Base-by-base conservation (phyloP, 2,329 filamentous ascomycete genomes). In the Arthrobotrys sphaeroides region DNA sequence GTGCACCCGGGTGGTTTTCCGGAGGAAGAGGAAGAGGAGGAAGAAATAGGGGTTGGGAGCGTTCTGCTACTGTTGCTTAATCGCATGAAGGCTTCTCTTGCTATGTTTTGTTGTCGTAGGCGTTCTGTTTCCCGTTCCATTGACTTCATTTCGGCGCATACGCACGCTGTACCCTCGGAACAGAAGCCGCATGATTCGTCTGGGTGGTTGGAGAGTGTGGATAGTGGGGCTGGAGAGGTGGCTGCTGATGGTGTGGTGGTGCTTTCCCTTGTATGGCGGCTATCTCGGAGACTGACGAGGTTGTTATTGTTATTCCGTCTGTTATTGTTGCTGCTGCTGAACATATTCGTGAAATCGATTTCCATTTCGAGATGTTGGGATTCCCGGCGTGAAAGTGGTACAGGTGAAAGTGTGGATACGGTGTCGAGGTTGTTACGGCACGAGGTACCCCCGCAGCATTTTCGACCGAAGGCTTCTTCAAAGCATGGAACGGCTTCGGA, bases 181-280 rank as follows among this genome's bases (percentile, higher is more conserved):
- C 92, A 95, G 83, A 95, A 95, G 5, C 92, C 92, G 81, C 92
- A 95, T 18, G 88, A 87, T 79, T 94, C 91, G 77, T 88, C 86
- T 3, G 87, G 84, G 43, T 67, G 69, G 42, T 65, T 60, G 33
- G 60, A 61, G 4, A 81, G 78, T 59, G 72, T 65, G 24, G 76
- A 81, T 59, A 78, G 84, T 81, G 78, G 85, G 84, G 80, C 85
- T 84, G 66, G 87, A 84, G 80, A 91, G 91, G 78, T 88, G 86
- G 76, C 86, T 83, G 4, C 18, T 7, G 69, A 74, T 69, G 66
- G 18, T 43, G 22, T 40, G 3, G 45, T 20, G 12, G 24, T 53
- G 26, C 31, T 45, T 13, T 60, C 53, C 16, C 43, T 20, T 26
- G 22, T 40, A 10, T 40, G n/a, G 6, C 22, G 16, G n/a, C 24